Evolutionary conservation across 2,329 filamentous ascomycete species (phyloP), one percentile per base, ranked within the genome.

Genomic region (Microdochium bolleyi): DNA sequence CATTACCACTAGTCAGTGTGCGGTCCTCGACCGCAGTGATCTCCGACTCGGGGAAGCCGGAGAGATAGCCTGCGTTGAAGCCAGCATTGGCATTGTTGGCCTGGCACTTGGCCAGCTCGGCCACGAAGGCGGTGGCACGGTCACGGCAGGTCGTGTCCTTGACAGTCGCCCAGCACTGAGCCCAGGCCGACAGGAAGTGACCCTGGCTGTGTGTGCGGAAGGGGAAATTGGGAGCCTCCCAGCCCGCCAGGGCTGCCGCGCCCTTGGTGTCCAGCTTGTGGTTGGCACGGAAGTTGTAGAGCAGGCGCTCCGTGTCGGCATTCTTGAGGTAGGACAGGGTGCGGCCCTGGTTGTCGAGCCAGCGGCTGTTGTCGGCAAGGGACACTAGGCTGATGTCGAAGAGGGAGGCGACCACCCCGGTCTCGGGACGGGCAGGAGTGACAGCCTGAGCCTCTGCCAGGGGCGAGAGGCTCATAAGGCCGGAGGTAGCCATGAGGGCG

Each of bases 161-260:
- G 0, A 76, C 61, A 1, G 66, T 65, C 2, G 74, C 72, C 50
- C 70, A 78, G 57, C 75, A 78, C 38, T 76, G 70, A 1, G 74
- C 65, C 76, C 75, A 79, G 0, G 73, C 76, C 1, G 68, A 74
- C 30, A 80, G 69, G 30, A 73, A 73, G 58, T 80, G 77, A 0
- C 77, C 77, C 53, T 80, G 77, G 21, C 70, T 58, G 50, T 80
- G 77, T 0, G 70, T 70, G 14, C 77, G 70, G 59, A 80, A 80
- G 0, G 77, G 77, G 48, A 80, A 80, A 49, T 73, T 65, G 1
- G 77, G 77, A 1, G 73, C 73, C 60, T 80, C 77, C 77, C 77
- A 80, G 2, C 77, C 77, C 2, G 74, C 74, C 49, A 77, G 76
- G 5, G 67, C 49, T 1, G 63, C 55, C 2, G 76, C 77, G 1